A percentile compares a stretch with the other conserved stretches of the same genome.
Conservation (phyloP, 768 basidiomycete species). For the Multifurca ochricompacta region DNA sequence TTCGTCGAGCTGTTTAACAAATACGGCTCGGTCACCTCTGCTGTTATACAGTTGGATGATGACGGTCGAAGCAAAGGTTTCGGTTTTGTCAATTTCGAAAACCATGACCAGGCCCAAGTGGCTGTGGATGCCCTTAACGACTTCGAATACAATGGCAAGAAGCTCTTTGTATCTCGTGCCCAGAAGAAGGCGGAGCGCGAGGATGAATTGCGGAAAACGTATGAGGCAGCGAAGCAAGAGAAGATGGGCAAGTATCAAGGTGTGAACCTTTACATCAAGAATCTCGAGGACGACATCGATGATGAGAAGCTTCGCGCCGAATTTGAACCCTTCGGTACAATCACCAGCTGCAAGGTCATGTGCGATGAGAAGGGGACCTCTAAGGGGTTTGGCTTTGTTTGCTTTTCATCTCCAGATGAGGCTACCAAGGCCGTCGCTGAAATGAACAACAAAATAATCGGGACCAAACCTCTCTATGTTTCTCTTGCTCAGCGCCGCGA, state of each 20-base stretch:
- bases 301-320: conserved; percentile 95
- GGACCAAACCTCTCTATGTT: conserved; percentile 96
- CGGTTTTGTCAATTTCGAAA: conserved; percentile 95
- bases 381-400: conserved; percentile 98
- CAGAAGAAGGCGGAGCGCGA: conserved; percentile 99
- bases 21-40: conserved; percentile 84
- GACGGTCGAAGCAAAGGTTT: conserved; percentile 93
- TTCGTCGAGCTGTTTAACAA: conserved; percentile 72
- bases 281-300: conserved; percentile 95
- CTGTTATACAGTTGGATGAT: conserved; percentile 76
- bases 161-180: conserved; percentile 91
- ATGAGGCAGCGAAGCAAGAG: conserved; percentile 96
- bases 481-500: conserved; percentile 98
- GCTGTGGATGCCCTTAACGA: conserved; percentile 91
- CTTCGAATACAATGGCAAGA: conserved; percentile 72
- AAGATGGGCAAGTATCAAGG: conserved; percentile 97
- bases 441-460: conserved; percentile 99
- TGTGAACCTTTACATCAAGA: conserved; percentile 99
- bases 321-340: conserved; percentile 94
- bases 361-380: conserved; percentile 89
- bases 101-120: conserved; percentile 83
- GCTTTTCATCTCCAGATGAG: conserved; percentile 97
- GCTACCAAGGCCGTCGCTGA: conserved; percentile 98
- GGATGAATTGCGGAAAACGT: conserved; percentile 87
- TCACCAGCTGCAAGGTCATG: conserved; percentile 99